phyloP scores from a whole-genome alignment of 768 basidiomycete genomes.

The Trametes punicea region DNA sequence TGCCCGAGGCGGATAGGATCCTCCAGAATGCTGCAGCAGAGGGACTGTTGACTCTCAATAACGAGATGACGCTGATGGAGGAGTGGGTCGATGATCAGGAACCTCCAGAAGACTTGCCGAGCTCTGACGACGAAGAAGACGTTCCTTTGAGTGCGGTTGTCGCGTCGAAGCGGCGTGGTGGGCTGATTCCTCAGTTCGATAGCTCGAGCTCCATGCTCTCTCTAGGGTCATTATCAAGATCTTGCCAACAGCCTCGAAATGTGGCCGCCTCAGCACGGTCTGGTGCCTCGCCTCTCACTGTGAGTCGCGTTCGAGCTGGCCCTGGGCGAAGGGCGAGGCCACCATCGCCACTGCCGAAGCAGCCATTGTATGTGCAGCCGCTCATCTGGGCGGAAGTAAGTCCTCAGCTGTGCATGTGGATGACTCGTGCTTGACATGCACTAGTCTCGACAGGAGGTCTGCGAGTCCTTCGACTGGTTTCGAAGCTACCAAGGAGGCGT shows the following conservation, averaged over 20 bases:
- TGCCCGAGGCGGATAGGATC: slow-evolving; percentile 16
- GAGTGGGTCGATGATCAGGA: background rate
- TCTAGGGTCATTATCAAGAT: no score
- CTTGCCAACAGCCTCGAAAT: no score
- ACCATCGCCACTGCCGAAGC: slow-evolving; percentile 8
- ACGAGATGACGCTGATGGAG: background rate
- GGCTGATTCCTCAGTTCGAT: background rate
- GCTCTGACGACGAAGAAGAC: slow-evolving; percentile 13
- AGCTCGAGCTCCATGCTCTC: no score
- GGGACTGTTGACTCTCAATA: background rate
- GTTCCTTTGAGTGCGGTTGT: background rate
- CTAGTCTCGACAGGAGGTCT: slow-evolving; percentile 81
- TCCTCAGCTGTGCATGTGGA: background rate
- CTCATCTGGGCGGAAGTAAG: slow-evolving; percentile 46
- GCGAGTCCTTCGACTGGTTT: slow-evolving; percentile 75
- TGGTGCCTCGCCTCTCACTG: no score
- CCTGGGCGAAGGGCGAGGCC: background rate
- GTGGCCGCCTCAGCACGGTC: no score
- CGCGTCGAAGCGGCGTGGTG: background rate
- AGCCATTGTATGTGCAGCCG: slow-evolving; percentile 27
- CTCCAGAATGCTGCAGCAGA: slow-evolving; percentile 12
- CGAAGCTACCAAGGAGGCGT: slow-evolving; percentile 79
- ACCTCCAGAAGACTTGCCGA: background rate
- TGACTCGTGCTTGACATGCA: background rate
- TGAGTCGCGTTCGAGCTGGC: no score